phyloP scores from a whole-genome alignment of 2,329 filamentous ascomycete genomes.

The Pestalotiopsis sp. region DNA sequence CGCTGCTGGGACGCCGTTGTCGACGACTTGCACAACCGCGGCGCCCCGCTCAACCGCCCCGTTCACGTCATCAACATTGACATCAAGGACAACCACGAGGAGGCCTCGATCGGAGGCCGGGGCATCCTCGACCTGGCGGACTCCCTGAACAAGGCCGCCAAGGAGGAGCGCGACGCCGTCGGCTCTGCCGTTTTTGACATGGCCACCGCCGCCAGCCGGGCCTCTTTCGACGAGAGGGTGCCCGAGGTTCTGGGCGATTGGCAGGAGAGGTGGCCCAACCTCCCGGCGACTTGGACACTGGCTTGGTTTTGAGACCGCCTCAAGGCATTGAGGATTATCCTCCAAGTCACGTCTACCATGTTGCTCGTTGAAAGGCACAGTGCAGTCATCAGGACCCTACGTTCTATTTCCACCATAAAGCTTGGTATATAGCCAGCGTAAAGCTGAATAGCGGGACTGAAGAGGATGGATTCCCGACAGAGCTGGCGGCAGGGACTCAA shows the following conservation, averaged over 20 bases:
- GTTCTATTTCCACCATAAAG: too few species aligned
- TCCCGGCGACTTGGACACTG: constrained; percentile 91
- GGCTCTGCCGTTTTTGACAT: constrained; percentile 70
- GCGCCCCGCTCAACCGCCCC: constrained; percentile 83
- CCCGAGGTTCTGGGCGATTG: constrained; percentile 89
- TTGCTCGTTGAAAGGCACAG: too few species aligned
- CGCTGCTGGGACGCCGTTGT: constrained; percentile 97
- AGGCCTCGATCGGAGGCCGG: constrained; percentile 85
- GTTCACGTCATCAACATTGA: constrained; percentile 99
- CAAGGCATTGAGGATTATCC: background rate
- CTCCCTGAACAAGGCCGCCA: constrained; percentile 78
- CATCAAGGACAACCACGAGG: constrained; percentile 97
- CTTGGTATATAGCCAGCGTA: too few species aligned
- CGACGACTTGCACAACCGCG: constrained; percentile 86
- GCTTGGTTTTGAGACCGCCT: constrained; percentile 75
- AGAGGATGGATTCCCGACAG: too few species aligned
- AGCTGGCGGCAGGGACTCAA: too few species aligned
- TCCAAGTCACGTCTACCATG: background rate
- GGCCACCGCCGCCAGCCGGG: constrained; percentile 66
- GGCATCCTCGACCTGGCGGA: constrained; percentile 92
- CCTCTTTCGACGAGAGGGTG: constrained; percentile 88
- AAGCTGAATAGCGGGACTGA: too few species aligned
- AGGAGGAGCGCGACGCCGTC: constrained; percentile 71
- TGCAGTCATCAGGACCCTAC: too few species aligned
- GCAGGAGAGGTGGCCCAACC: constrained; percentile 92